Evolutionary conservation across 306 rosid species (phyloP), one percentile per base, ranked within the genome.

Genomic region (Benincasa hispida): DNA sequence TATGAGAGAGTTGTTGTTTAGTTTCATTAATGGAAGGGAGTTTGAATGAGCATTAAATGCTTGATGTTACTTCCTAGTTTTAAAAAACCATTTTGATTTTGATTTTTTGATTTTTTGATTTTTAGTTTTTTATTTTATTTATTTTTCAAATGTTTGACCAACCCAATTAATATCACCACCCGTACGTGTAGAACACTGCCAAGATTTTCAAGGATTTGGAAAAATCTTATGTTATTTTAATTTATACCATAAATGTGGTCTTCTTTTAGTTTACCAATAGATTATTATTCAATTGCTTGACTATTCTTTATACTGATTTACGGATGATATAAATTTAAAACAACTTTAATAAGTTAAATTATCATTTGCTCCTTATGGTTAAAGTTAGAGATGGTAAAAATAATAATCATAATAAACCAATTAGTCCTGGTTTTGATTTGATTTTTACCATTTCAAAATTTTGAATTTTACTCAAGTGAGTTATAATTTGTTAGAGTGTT

Each of bases 91-190:
- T 3, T 19, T 63, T 62, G n/a, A n/a, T 30, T 14, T 10, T 28
- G 5, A 12, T 5, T 12, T 8, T 32, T 10, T 41, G 1, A 0
- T 41, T 9, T 0, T 39, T 1, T 39, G 8, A 0, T 6, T 39
- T 1, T 39, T 9, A 7, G 2, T 39, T 8, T 39, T 39, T 39
- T 37, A 5, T n/a, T 65, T 32, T 30, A 3, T 11, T 28, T 30
- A 11, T 58, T 59, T 69, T 69, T 34, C n/a, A 10, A 74, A 50
- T 54, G 62, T 74, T 74, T 74, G 77, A 74, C 77, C 50, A 67
- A 74, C 50, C 21, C 34, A 53, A 74, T 74, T 74, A 74, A 74
- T 70, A 42, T 18, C 39, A 12, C 35, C 32, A 68, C 75, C 56
- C 54, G 72, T 66, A 66, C 72, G 72, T 66, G 51, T 66, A 24